phyloP scores from a whole-genome alignment of 2,329 filamentous ascomycete genomes.

The Exophiala sideris region DNA sequence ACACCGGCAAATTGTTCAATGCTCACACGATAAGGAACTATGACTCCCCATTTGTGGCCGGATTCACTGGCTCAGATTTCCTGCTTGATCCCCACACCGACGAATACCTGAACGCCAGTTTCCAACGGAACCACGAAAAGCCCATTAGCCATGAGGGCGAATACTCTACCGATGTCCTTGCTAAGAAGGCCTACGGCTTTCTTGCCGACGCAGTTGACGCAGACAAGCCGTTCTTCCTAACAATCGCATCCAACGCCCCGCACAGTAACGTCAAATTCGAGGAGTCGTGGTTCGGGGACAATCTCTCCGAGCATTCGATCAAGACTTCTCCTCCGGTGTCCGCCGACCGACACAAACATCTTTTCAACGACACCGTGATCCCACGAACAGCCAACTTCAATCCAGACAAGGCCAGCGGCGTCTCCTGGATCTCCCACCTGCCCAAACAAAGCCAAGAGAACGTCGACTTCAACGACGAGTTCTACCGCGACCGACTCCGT shows the following conservation, averaged over 20 bases:
- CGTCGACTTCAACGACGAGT: conserved; percentile 53
- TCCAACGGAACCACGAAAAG: conserved; percentile 56
- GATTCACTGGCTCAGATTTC: conserved; percentile 43
- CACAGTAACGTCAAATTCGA: conserved; percentile 54
- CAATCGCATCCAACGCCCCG: conserved; percentile 63
- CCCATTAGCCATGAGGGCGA: conserved; percentile 55
- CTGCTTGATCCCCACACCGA: conserved; percentile 55
- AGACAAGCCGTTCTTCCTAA: conserved; percentile 62
- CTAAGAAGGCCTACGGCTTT: conserved; percentile 57
- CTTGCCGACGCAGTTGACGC: conserved; percentile 57
- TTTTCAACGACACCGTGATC: conserved; percentile 59
- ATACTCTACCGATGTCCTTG: conserved; percentile 59
- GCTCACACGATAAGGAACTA: conserved; percentile 50
- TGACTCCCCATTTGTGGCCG: conserved; percentile 37
- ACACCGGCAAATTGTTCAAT: conserved; percentile 57
- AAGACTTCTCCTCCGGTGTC: conserved; percentile 54
- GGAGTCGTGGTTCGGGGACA: conserved; percentile 31
- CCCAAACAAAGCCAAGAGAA: conserved; percentile 45
- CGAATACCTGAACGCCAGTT: conserved; percentile 63
- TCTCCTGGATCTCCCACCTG: conserved; percentile 46
- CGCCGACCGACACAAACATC: conserved; percentile 57
- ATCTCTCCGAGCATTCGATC: conserved; percentile 26
- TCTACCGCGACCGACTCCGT: conserved; percentile 49
- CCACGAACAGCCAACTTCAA: conserved; percentile 66
- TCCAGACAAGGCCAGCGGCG: conserved; percentile 52